Conservation (phyloP, 2,329 filamentous ascomycete species). For the Colletotrichum destructivum region DNA sequence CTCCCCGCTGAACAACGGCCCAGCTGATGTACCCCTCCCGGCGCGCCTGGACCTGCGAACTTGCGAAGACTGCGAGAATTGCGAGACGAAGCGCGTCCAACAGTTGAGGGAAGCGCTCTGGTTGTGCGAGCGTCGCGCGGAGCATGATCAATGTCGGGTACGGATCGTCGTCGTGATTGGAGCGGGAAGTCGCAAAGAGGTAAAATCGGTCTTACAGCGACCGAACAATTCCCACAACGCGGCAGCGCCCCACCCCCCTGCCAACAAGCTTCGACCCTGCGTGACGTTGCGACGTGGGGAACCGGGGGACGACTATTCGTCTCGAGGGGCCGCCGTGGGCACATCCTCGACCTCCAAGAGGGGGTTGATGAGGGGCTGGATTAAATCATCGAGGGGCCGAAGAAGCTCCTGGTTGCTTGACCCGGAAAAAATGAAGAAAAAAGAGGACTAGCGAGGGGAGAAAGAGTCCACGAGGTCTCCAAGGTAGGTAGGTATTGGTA, state of each 20-base stretch:
- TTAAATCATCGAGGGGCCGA: constrained; percentile 25
- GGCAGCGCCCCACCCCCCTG: constrained; percentile 34
- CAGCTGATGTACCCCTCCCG: constrained; percentile 29
- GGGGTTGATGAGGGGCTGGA: constrained; percentile 32
- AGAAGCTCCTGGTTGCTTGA: constrained; percentile 21
- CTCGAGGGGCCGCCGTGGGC: constrained; percentile 16
- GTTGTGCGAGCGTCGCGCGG: constrained; percentile 24
- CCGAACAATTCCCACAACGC: constrained; percentile 43
- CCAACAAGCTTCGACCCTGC: constrained; percentile 45
- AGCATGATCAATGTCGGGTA: constrained; percentile 34
- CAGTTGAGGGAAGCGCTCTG: constrained; percentile 11
- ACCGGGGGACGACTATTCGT: constrained; percentile 37
- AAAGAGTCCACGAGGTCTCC: constrained; percentile 14
- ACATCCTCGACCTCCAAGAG: neutral
- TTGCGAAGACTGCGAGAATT: too few species aligned
- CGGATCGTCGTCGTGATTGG: constrained; percentile 39
- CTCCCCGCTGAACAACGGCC: constrained; percentile 12
- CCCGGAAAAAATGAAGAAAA: constrained; percentile 4
- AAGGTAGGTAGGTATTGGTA: neutral
- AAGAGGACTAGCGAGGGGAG: neutral
- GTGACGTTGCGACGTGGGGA: constrained; percentile 43
- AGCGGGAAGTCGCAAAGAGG: constrained; percentile 39
- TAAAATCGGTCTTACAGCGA: constrained; percentile 43
- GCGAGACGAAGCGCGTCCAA: constrained; percentile 20
- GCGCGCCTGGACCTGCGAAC: constrained; percentile 35